Base-by-base conservation (phyloP, 192 early-diverging fungal species). In the Mortierella claussenii region DNA sequence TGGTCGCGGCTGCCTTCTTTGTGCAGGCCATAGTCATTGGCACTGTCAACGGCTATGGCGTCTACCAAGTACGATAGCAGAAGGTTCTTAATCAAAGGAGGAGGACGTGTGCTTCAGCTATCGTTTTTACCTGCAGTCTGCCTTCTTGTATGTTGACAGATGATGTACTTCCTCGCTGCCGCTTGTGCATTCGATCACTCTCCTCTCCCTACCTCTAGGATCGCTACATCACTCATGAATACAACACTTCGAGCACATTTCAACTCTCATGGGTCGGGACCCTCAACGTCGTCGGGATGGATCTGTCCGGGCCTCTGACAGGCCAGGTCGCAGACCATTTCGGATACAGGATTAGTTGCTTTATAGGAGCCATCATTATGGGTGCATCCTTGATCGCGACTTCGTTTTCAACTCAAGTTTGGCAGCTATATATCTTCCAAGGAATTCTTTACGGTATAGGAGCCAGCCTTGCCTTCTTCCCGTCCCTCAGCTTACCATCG, bases 251-350 rank as follows among this genome's bases (percentile, higher is more conserved):
- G 45, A 34, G 69, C 11, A 75, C 79, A 46, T 83, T 83, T 17
- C 61, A 78, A 26, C 68, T 88, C n/a, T 53, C 87, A 7, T 84
- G 81, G 82, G 55, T 86, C 11, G 85, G 87, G 18, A 85, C 87
- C 1, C 42, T 86, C 31, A 79, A 85, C 37, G 80, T 81, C 26
- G 79, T 67, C 15, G 79, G 75, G 12, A 86, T 86, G 83, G 75
- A 82, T 28, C 12, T 85, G 24, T 47, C 73, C 34, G 83, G 83
- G 15, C 80, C 83, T 18, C 43, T 82, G 0, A 75, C 83, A 0
- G 87, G 87, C 9, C 81, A 82, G 17, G 10, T 88, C 20, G 80
- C 80, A 52, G 87, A 88, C 47, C 73, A 83, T 21, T 51, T 86
- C 9, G 85, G 81, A 30, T 82, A 71, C 27, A 82, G 85, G 11